These are phyloP conservation scores for Hypomontagnella monticulosa DNA, from an alignment of 495 filamentous ascomycete species.

Conservation along the genomic window DNA sequence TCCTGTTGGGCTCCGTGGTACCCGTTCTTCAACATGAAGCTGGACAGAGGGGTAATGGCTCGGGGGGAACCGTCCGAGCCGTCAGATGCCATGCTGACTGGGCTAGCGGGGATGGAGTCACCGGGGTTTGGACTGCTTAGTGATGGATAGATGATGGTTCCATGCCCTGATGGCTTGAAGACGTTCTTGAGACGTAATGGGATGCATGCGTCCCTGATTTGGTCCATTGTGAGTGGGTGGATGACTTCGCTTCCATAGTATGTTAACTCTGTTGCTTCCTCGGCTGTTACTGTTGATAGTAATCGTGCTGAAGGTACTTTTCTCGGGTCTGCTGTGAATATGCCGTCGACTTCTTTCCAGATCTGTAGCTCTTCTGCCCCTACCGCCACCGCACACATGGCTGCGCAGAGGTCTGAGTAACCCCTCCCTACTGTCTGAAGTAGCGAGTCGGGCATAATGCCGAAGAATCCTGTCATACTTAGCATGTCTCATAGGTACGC, in stretches of 20 bases:
- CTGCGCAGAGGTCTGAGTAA: conserved; percentile 65
- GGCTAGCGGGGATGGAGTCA: conserved; percentile 17
- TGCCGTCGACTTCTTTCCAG: conserved; percentile 67
- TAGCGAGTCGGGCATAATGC: conserved; percentile 59
- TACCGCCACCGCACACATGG: conserved; percentile 59
- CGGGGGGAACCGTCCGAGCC: conserved; percentile 10
- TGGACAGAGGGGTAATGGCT: conserved; percentile 19
- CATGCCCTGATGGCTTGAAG: conserved; percentile 49
- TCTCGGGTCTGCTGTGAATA: conserved; percentile 66
- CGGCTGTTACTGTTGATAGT: conserved; percentile 59
- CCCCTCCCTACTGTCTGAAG: conserved; percentile 59
- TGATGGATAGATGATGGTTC: conserved; percentile 53
- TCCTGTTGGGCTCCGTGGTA: conserved; percentile 49
- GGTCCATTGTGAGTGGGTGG: conserved; percentile 56
- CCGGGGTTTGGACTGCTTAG: neutral
- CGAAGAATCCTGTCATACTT: conserved; percentile 59
- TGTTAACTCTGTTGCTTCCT: conserved; percentile 64
- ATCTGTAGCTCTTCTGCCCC: conserved; percentile 61
- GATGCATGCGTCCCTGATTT: conserved; percentile 52
- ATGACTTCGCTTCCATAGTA: conserved; percentile 63
- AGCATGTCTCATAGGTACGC: conserved; percentile 33
- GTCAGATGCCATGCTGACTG: conserved; percentile 16
- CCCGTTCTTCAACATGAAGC: conserved; percentile 51
- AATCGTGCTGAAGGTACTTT: conserved; percentile 62
- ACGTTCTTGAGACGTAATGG: conserved; percentile 54